Evolutionary conservation across 2,329 filamentous ascomycete genomes (phyloP), one percentile per base, ranked within the genome.

Genomic region (Tolypocladium cylindrosporum): DNA sequence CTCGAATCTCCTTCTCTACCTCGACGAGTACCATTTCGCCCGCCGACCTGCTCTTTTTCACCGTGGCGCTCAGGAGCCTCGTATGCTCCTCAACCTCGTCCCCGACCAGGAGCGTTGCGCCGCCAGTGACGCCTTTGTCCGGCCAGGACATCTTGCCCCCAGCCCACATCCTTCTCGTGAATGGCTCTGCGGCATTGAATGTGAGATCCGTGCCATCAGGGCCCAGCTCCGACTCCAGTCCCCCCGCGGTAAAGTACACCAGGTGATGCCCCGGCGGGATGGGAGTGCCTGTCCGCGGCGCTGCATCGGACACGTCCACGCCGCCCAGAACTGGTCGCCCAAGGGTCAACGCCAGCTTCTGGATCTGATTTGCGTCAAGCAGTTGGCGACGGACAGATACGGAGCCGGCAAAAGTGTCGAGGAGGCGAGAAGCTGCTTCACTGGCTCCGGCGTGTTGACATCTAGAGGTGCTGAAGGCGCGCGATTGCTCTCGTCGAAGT

Each of bases 121-220:
- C 24, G 24, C 63, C 36, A 14, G 43, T 57, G 5, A 56, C 48
- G 51, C 56, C 59, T 11, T 54, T n/a, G 39, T 60, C 81, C 80
- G 54, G 61, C 82, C 83, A 86, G 16, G 68, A 66, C 69, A 87
- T 81, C 58, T 75, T 73, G 0, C 85, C 85, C 1, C 84, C 85
- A 0, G 85, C 85, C 85, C 85, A 88, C 85, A 88, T 87, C 14
- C 85, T 75, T 37, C 84, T 71, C 2, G 82, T 85, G 58, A 86
- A 88, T 0, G 84, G 84, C 3, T 71, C 60, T 0, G 81, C 76
- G 0, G 84, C 79, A 62, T 86, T 87, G 66, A 83, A 87, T 0
- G 79, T 79, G 1, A 66, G 71, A 69, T 88, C 85, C 0, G 81
- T 85, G 16, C 85, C 85, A 66, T 88, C 85, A 0, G 67, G 60